phyloP scores from a whole-genome alignment of 1,139 yeast species.

The Entelexis paramagnoliae region DNA sequence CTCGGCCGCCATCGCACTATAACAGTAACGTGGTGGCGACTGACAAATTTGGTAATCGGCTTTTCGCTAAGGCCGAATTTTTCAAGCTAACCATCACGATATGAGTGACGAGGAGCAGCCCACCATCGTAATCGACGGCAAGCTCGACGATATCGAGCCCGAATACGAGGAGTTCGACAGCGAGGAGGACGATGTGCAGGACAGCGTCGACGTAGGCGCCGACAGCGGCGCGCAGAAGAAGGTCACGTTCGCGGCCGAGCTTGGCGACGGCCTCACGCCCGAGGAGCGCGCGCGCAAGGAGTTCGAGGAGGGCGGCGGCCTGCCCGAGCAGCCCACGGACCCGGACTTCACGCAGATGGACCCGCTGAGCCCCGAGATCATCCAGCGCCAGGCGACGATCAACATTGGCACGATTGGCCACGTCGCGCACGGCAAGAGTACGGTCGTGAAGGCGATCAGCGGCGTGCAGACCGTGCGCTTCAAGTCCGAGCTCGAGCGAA shows the following conservation, averaged over 20 bases:
- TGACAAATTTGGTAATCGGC: slow-evolving; percentile 7
- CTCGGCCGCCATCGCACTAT: background rate
- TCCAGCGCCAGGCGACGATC: slow-evolving; percentile 97
- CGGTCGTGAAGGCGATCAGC: slow-evolving; percentile 96
- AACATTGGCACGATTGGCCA: slow-evolving; percentile 99
- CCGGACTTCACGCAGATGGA: slow-evolving; percentile 72
- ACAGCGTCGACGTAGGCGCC: slow-evolving; percentile 41
- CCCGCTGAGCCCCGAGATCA: slow-evolving; percentile 87
- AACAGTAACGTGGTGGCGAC: slow-evolving; percentile 4
- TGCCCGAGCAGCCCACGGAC: slow-evolving; percentile 88
- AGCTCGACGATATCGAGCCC: slow-evolving; percentile 38
- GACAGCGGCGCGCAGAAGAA: slow-evolving; percentile 37
- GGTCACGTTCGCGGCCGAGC: slow-evolving; percentile 64
- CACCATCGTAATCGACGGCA: slow-evolving; percentile 67
- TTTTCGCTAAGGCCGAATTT: slow-evolving; percentile 15
- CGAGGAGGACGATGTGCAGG: slow-evolving; percentile 28
- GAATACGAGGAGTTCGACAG: slow-evolving; percentile 31
- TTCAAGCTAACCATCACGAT: slow-evolving; percentile 8
- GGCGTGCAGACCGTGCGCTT: slow-evolving; percentile 99
- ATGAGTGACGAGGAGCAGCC: slow-evolving; percentile 25
- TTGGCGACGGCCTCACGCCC: slow-evolving; percentile 43
- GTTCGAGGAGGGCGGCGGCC: slow-evolving; percentile 96
- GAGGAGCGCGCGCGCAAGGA: slow-evolving; percentile 70
- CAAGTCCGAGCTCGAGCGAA: slow-evolving; percentile 97
- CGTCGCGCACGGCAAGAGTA: slow-evolving; percentile 98